These are phyloP conservation scores for Agapanthus africanus DNA, from an alignment of 106 monocot species.

Conservation along the genomic window DNA sequence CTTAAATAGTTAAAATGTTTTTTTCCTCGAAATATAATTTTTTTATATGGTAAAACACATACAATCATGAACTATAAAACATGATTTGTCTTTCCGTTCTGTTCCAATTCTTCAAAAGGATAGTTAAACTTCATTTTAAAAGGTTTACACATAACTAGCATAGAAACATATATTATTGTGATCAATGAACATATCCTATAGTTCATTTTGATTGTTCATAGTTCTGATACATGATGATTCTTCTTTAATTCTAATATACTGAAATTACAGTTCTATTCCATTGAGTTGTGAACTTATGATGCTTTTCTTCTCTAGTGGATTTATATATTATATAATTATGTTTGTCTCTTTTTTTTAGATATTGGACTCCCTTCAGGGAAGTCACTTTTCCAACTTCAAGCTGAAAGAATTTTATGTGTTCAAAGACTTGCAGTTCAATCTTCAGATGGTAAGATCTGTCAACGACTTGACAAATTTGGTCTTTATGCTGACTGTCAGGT, in stretches of 20 bases:
- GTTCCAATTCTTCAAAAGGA: neutral
- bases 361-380: constrained; percentile 98
- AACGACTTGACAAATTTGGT: too few relatives aligned
- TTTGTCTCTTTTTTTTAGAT: constrained; percentile 37
- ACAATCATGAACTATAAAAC: neutral
- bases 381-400: constrained; percentile 96
- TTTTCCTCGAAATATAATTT: neutral
- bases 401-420: constrained; percentile 80
- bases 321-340: neutral
- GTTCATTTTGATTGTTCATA: neutral
- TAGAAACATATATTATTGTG: neutral
- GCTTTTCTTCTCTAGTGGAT: neutral
- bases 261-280: neutral
- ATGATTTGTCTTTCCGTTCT: neutral
- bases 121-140: neutral
- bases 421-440: constrained; percentile 91
- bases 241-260: neutral
- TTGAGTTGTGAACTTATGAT: too few relatives aligned
- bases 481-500: neutral
- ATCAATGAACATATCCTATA: neutral
- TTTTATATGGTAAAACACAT: too few relatives aligned
- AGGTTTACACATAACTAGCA: neutral
- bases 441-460: constrained; percentile 46
- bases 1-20: neutral
- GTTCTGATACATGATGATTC: neutral